Percentiles rank a stretch among this genome's conserved stretches.
Conservation (phyloP, 2,329 filamentous ascomycete species). For the Lachnellula arida region DNA sequence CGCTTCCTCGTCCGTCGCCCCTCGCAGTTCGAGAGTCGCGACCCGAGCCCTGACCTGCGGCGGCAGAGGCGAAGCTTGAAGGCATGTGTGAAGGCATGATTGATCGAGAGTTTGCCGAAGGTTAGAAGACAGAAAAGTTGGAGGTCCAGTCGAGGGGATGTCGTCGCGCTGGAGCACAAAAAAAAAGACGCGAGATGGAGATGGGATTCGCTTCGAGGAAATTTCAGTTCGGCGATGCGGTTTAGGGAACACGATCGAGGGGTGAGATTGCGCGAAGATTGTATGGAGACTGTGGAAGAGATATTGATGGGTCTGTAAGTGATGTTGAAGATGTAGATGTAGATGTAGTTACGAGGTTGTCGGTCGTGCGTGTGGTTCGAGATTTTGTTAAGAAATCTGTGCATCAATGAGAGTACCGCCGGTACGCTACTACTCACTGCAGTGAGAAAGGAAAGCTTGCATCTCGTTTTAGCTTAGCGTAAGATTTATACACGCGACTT, state of each 20-base stretch:
- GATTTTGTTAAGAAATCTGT: background rate
- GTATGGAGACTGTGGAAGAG: background rate
- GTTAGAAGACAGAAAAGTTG: conserved; percentile 9
- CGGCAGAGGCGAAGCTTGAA: conserved; percentile 80
- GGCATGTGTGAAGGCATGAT: conserved; percentile 69
- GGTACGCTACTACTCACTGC: too few relatives aligned
- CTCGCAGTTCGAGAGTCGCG: conserved; percentile 56
- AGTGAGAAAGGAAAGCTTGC: background rate
- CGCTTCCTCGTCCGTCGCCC: conserved; percentile 54
- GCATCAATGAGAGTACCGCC: background rate
- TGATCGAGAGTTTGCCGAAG: conserved; percentile 15
- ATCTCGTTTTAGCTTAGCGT: background rate
- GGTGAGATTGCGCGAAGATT: conserved; percentile 1
- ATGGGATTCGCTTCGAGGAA: background rate
- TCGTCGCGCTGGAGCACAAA: conserved; percentile 17
- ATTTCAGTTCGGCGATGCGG: conserved; percentile 1
- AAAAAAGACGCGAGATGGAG: conserved; percentile 11
- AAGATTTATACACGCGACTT: background rate
- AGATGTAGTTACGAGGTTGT: background rate
- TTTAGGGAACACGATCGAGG: background rate
- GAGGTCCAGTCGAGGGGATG: conserved; percentile 5
- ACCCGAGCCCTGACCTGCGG: conserved; percentile 66
- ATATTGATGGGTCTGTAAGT: background rate
- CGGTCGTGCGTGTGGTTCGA: too few relatives aligned
- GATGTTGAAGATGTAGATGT: background rate